phyloP scores from a whole-genome alignment of 176 grass and related monocot species.

The Urochloa ruziziensis region DNA sequence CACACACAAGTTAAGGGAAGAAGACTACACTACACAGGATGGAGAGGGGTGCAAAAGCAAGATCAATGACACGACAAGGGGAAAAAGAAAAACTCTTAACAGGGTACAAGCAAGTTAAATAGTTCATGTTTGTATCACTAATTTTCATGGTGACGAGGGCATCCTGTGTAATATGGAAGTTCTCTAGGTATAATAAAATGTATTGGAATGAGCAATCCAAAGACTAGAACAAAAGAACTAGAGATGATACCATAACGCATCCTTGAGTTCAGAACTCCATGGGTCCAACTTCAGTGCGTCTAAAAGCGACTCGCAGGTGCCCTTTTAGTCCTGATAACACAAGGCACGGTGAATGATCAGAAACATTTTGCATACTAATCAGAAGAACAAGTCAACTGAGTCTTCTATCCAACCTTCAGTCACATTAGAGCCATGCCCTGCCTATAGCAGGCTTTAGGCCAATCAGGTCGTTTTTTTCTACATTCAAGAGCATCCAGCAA shows the following conservation, averaged over 20 bases:
- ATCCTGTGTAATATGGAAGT: neutral
- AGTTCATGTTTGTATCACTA: neutral
- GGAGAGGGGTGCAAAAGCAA: no score
- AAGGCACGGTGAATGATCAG: neutral
- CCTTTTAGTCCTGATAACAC: neutral
- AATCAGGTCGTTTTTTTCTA: conserved; percentile 18
- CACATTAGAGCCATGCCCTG: conserved; percentile 18
- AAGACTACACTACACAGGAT: neutral
- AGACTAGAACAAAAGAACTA: neutral
- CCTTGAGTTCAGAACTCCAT: neutral
- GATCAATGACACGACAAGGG: neutral
- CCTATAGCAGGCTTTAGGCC: conserved; percentile 24
- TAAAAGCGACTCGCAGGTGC: neutral
- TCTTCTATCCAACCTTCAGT: conserved; percentile 16
- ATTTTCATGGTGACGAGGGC: neutral
- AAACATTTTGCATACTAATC: neutral
- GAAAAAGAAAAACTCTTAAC: neutral
- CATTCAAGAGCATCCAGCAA: conserved; percentile 32
- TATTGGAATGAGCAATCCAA: neutral
- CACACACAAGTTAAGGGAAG: neutral
- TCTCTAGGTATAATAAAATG: neutral
- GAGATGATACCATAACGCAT: neutral
- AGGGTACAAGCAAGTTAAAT: neutral
- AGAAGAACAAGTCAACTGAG: neutral
- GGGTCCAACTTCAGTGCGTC: neutral